Evolutionary conservation across 2,329 filamentous ascomycete species (phyloP), one percentile per base, ranked within the genome.

Genomic region (Cercospora brassicicola): DNA sequence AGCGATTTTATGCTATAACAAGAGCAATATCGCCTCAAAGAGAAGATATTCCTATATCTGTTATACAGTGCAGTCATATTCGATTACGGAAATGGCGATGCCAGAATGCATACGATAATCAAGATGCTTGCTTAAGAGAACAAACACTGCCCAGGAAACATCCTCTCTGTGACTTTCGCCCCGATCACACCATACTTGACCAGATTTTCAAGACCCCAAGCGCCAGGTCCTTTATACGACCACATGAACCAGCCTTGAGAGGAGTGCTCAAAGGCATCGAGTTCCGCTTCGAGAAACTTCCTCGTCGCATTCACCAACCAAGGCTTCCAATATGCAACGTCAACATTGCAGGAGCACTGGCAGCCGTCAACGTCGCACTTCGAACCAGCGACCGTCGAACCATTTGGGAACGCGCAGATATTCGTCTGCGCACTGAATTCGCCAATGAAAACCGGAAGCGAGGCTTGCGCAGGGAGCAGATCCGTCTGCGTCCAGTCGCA

Each of bases 381-480:
- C 2, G 66, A 70, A 6, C 77, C 78, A 1, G 76, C 77, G 0
- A 77, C 69, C 0, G 79, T 78, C 5, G 76, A 78, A 2, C 79
- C 80, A 65, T 83, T 80, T 0, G 78, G 75, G 66, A 82, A 80
- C 15, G 79, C 81, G 70, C 81, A 83, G 68, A 82, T 79, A 55
- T 82, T 81, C 59, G 80, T 82, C 4, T 77, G 78, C 3, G 79
- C 80, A 10, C 77, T 79, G 76, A 82, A 84, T 66, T 84, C 82
- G 65, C 82, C 82, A 6, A 83, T 81, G 51, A 80, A 76, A 33
- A 80, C 76, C 2, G 80, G 80, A 68, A 74, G 76, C 48, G 78
- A 76, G 33, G 77, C 76, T 0, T 74, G 72, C 4, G 74, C 69
- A 13, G 45, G 42, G 9, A 48, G n/a, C n/a, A 48, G n/a, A 48